Conservation (phyloP, 2,329 filamentous ascomycete species). For the Salinomyces thailandicus region DNA sequence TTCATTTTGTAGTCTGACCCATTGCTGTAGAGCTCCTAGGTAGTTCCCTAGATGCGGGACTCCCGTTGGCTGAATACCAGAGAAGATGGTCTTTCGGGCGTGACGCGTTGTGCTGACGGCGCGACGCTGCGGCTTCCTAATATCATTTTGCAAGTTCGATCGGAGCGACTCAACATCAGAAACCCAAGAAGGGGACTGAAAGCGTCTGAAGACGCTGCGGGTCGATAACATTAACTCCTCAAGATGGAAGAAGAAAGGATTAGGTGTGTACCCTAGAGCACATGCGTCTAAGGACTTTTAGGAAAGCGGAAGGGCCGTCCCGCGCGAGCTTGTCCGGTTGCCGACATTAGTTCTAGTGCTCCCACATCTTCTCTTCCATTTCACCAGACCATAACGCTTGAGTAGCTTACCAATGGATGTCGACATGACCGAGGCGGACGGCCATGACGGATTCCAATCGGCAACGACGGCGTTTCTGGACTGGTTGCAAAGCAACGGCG, state of each 20-base stretch:
- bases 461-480: conserved; percentile 35
- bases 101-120: conserved; percentile 2
- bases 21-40: conserved; percentile 76
- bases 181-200: too few relatives aligned
- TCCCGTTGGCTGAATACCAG: conserved; percentile 92
- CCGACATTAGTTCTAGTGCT: neutral
- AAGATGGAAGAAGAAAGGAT: too few relatives aligned
- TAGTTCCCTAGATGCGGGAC: conserved; percentile 94
- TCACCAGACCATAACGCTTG: neutral
- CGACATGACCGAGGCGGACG: neutral
- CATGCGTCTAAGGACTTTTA: too few relatives aligned
- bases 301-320: neutral
- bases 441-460: neutral
- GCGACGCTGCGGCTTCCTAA: neutral
- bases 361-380: neutral
- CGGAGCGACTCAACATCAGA: too few relatives aligned
- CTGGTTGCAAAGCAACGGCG: conserved; percentile 47
- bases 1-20: conserved; percentile 68
- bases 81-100: conserved; percentile 58
- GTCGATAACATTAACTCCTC: neutral
- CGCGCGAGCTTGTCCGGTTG: too few relatives aligned
- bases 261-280: too few relatives aligned
- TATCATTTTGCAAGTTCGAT: too few relatives aligned
- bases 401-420: neutral
- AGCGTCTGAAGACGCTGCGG: neutral